These are phyloP conservation scores for Botryotinia globosa DNA, from an alignment of 2,329 filamentous ascomycete species.

Conservation along the genomic window DNA sequence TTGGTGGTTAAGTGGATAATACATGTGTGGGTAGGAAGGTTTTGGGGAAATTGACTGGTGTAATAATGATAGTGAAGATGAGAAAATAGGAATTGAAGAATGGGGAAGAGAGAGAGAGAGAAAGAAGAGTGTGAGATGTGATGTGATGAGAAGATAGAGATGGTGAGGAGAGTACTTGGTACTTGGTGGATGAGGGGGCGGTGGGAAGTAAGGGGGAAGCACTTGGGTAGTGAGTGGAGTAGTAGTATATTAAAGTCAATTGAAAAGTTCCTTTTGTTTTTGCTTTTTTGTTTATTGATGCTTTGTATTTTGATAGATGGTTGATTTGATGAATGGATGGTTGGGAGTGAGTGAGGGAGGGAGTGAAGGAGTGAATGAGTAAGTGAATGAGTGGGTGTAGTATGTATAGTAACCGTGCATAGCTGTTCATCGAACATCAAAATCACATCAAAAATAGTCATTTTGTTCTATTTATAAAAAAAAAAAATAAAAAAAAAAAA, in stretches of 20 bases:
- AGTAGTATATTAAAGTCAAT: conserved; percentile 4
- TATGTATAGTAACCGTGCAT: too few relatives aligned
- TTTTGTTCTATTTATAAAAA: too few relatives aligned
- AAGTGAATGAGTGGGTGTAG: too few relatives aligned
- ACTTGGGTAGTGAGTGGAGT: neutral
- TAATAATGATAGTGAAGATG: conserved; percentile 12
- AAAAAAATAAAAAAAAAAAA: too few relatives aligned
- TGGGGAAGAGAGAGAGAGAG: neutral
- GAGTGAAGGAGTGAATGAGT: too few relatives aligned
- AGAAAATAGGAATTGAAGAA: neutral
- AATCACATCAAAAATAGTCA: too few relatives aligned
- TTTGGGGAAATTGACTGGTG: neutral
- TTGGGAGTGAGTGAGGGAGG: too few relatives aligned
- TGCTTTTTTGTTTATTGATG: too few relatives aligned
- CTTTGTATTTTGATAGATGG: too few relatives aligned
- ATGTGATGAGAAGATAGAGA: neutral
- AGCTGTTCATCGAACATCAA: too few relatives aligned
- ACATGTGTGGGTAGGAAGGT: neutral
- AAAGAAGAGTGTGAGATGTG: neutral
- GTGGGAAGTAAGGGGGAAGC: neutral
- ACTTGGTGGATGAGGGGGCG: neutral
- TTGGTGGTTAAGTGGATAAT: conserved; percentile 10
- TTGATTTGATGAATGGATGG: too few relatives aligned
- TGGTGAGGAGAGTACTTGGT: neutral
- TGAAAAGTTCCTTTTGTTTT: neutral